Evolutionary conservation across 768 basidiomycete genomes (phyloP).

Genomic region (Fistulinella prunicolor): DNA sequence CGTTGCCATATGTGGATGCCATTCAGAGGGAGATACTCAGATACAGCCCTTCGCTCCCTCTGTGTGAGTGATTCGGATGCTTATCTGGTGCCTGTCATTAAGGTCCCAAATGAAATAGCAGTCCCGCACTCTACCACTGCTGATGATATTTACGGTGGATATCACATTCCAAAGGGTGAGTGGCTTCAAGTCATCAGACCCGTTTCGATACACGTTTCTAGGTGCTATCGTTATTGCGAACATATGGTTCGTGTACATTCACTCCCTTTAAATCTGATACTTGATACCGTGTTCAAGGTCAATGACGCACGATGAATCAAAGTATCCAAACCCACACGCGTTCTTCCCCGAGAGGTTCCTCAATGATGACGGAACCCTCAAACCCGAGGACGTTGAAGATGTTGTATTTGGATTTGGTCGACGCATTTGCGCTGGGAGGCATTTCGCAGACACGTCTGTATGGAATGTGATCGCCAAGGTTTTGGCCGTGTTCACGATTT

Average conservation of each 20-base stretch:
- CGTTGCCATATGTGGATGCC: too few relatives aligned
- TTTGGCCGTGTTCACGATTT: not conserved
- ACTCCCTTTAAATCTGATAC: too few relatives aligned
- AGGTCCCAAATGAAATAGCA: too few relatives aligned
- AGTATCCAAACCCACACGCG: not conserved
- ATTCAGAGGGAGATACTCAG: too few relatives aligned
- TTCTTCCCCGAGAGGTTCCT: not conserved
- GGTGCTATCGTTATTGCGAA: not conserved
- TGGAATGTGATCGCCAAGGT: not conserved
- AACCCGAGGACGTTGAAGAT: conserved; percentile 3
- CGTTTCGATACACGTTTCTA: too few relatives aligned
- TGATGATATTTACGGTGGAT: not conserved
- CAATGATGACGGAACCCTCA: not conserved
- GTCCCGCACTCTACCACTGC: too few relatives aligned
- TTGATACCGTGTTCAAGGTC: too few relatives aligned
- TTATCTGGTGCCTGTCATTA: too few relatives aligned
- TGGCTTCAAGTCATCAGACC: too few relatives aligned
- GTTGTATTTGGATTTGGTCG: conserved; percentile 21
- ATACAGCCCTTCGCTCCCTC: too few relatives aligned
- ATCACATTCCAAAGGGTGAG: not conserved
- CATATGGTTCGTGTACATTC: not conserved
- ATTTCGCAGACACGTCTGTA: conserved; percentile 9
- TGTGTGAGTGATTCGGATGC: too few relatives aligned
- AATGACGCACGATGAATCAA: not conserved
- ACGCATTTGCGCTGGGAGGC: conserved; percentile 15